phyloP scores from a whole-genome alignment of 2,329 filamentous ascomycete genomes.

The Blastomyces gilchristii region DNA sequence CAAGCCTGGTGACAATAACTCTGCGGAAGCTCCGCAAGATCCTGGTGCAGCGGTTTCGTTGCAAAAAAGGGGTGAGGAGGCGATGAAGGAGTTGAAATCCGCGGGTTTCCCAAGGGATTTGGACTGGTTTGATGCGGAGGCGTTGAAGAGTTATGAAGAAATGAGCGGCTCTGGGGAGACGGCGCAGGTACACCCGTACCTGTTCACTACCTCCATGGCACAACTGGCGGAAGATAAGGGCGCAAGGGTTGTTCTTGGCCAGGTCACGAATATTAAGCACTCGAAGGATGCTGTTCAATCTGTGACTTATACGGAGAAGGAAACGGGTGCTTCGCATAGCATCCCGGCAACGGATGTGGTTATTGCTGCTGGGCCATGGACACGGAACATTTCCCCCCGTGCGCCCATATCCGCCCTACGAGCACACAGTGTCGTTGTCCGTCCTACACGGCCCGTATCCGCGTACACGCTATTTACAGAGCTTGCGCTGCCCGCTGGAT shows the following conservation, averaged over 20 bases:
- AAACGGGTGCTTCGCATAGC: constrained; percentile 38
- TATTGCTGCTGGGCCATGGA: constrained; percentile 55
- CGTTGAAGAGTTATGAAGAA: constrained; percentile 60
- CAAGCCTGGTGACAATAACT: constrained; percentile 10
- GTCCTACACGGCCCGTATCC: constrained; percentile 43
- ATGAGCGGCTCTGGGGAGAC: constrained; percentile 78
- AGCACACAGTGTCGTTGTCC: constrained; percentile 54
- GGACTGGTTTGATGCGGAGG: constrained; percentile 67
- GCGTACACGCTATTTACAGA: constrained; percentile 60
- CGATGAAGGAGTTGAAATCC: constrained; percentile 42
- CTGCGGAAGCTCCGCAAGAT: constrained; percentile 16
- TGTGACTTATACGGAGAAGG: constrained; percentile 53
- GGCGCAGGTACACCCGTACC: constrained; percentile 84
- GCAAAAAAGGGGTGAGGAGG: constrained; percentile 46
- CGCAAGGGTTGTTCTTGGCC: constrained; percentile 55
- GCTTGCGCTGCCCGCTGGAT: constrained; percentile 61
- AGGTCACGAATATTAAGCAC: constrained; percentile 58
- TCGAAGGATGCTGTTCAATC: constrained; percentile 44
- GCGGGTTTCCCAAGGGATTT: constrained; percentile 63
- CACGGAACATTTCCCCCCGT: constrained; percentile 40
- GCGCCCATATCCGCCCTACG: constrained; percentile 52
- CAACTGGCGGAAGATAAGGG: constrained; percentile 61
- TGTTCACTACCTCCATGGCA: constrained; percentile 80
- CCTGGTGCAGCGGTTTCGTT: constrained; percentile 39
- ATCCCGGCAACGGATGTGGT: constrained; percentile 51